Evolutionary conservation across 2,329 filamentous ascomycete genomes (phyloP), one percentile per base, ranked within the genome.

Genomic region (Beauveria australis): DNA sequence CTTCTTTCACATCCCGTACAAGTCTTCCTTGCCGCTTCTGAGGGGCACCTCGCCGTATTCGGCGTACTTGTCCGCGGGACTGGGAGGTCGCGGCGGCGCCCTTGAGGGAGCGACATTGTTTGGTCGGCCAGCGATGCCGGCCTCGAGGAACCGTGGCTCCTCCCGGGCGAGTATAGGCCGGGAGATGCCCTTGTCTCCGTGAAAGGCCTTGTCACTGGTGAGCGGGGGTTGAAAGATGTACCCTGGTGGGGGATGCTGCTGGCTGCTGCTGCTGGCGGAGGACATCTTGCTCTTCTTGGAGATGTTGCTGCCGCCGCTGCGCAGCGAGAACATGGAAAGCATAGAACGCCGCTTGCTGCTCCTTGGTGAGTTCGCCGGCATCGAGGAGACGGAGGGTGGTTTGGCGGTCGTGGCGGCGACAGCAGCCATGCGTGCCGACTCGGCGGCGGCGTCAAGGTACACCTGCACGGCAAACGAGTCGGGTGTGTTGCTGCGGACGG

Each of bases 391-490:
- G 7, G 65, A 1, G 71, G 69, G 3, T 70, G 70, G 10, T 68
- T 66, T 2, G 68, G 68, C 12, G 53, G 58, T 22, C n/a, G 53
- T 46, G 59, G 64, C 22, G 55, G 47, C 24, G 5, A 3, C 24
- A 2, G 47, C 44, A 30, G 63, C 62, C 2, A 63, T 43, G 7
- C 59, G 62, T 8, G 64, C 61, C 1, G 64, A 63, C 8, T 73
- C 70, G 2, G 71, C 69, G 2, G 69, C 64, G 0, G 72, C 69
- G 10, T 65, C 68, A 0, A 77, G 66, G 63, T 79, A 79, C 1
- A 70, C 64, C 19, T 74, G 70, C 22, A 73, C 51, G 0, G 75
- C 71, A 62, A 74, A 77, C 0, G 71, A 72, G 52, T 72, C 68
- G 0, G 69, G 66, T 0, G 62, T 67, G 16, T 68, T 65, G 18